Evolutionary conservation across 371 early-diverging fungal species (phyloP), one percentile per base, ranked within the genome.

Genomic region (Lichtheimia ramosa): DNA sequence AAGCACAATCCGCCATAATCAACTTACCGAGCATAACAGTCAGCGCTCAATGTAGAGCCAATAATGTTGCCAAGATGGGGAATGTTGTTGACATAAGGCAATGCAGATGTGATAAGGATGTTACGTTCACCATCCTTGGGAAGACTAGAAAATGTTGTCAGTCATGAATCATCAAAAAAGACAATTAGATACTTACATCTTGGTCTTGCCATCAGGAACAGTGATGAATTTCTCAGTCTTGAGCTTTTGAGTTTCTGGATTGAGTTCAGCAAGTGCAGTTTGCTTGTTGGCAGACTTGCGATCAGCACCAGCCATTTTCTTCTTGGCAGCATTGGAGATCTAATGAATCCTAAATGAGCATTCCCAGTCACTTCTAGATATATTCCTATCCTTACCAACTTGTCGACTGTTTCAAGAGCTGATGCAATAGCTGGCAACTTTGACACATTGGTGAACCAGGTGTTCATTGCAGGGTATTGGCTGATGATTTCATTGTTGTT

Each of bases 21-120:
- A 18, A 5, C 61, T 58, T 70, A 88, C 79, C 99, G 85, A 34
- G 97, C 92, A 82, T 86, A 99, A 13, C 94, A 97, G 81, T 99
- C 99, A n/a, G 96, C 99, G 73, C 94, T 93, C 56, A 99, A 86
- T 3, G 97, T 94, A 57, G 96, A 96, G 25, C 99, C 99, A 68
- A 99, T 92, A 66, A 99, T 92, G 85, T 99, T 99, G 71, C 99
- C 99, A 71, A 99, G 86, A 69, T 99, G 99, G 51, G 99, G 99
- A 56, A 97, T 92, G 73, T 99, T 99, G 87, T 99, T 99, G 58
- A 99, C 99, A 74, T 99, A 99, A 18, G 99, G 99, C 56, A 99
- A 84, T 15, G 99, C 99, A 48, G 92, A 90, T 16, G 99, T 99
- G 63, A 99, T 92, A 70, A 99, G 79, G 52, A 98, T 73, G 75